phyloP scores from a whole-genome alignment of 129 eudicot species.

The Flaveria robusta region DNA sequence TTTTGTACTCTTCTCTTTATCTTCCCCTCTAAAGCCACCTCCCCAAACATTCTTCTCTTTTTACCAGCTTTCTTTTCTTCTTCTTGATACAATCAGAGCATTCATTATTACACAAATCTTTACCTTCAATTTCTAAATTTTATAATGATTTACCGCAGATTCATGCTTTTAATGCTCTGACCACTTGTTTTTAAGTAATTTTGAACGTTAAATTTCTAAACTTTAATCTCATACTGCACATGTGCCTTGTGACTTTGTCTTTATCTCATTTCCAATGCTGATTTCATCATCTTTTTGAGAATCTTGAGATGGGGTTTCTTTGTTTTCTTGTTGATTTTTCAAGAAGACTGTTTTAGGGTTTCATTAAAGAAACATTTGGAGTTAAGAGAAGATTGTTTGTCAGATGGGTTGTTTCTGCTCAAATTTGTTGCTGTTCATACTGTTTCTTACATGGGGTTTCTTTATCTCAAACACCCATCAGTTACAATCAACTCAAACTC shows the following conservation, averaged over 20 bases:
- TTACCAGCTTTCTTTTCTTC: conserved; percentile 26
- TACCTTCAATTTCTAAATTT: conserved; percentile 14
- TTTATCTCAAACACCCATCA: conserved; percentile 59
- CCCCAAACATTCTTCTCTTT: conserved; percentile 41
- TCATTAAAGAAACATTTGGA: conserved; percentile 25
- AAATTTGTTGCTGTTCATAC: conserved; percentile 33
- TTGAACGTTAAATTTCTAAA: conserved; percentile 31
- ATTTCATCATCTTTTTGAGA: conserved; percentile 5
- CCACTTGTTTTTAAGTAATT: conserved; percentile 29
- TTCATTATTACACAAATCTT: conserved; percentile 40
- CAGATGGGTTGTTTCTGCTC: conserved; percentile 51
- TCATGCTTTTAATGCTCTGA: conserved; percentile 40
- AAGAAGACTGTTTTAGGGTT: conserved; percentile 42
- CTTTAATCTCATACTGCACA: conserved; percentile 38
- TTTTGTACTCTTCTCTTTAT: conserved; percentile 35
- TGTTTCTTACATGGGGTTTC: conserved; percentile 51
- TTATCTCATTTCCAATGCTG: conserved; percentile 20
- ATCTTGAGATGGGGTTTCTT: conserved; percentile 32
- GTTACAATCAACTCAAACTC: conserved; percentile 57
- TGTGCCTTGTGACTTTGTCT: conserved; percentile 31
- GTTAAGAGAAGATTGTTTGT: conserved; percentile 12
- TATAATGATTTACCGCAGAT: conserved; percentile 28
- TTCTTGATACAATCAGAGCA: conserved; percentile 29
- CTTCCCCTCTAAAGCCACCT: conserved; percentile 29
- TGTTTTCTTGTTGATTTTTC: conserved; percentile 20